Base-by-base conservation (phyloP, 2,329 filamentous ascomycete genomes). In the Parascedosporium putredinis region DNA sequence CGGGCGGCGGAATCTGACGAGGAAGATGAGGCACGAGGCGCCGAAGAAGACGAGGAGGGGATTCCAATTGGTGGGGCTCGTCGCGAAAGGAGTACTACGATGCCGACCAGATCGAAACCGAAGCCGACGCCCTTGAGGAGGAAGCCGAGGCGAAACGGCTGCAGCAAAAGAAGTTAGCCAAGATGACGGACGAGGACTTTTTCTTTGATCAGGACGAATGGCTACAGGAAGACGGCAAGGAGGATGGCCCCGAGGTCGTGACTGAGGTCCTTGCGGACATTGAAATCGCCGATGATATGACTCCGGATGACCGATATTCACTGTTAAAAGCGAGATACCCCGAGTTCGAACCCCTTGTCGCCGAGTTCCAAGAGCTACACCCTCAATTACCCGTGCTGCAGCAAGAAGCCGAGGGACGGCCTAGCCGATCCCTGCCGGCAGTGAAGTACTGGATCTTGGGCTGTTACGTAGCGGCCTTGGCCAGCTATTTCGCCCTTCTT, bases 401-500 rank as follows among this genome's bases (percentile, higher is more conserved):
- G 45, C 70, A 76, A 46, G 71, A 76, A 25, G 79, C 81, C 1
- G 72, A 79, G 49, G 68, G 67, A 5, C 73, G 72, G 58, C 64
- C 67, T 9, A 68, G 63, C 52, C 73, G 69, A 51, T 78, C 79
- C 2, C 64, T 84, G n/a, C 70, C 78, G 20, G 72, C 82, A 7
- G 74, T 88, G 52, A 93, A 91, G 63, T 83, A 86, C 62, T 83
- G 88, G 64, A 81, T 90, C 9, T 72, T 95, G 34, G 84, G 87
- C 4, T 87, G 89, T 52, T 97, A 98, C 62, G 73, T 97, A 22
- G 88, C 86, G 40, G 78, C 88, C 1, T 73, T 98, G 56, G 84
- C 86, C 45, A 90, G 95, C 80, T 98, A 98, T 66, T 95, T 98
- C 64, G 87, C 90, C 33, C 78, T 97, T 31, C 70, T 98, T n/a